Evolutionary conservation across 768 basidiomycete genomes (phyloP).

Genomic region (Suillus clintonianus): DNA sequence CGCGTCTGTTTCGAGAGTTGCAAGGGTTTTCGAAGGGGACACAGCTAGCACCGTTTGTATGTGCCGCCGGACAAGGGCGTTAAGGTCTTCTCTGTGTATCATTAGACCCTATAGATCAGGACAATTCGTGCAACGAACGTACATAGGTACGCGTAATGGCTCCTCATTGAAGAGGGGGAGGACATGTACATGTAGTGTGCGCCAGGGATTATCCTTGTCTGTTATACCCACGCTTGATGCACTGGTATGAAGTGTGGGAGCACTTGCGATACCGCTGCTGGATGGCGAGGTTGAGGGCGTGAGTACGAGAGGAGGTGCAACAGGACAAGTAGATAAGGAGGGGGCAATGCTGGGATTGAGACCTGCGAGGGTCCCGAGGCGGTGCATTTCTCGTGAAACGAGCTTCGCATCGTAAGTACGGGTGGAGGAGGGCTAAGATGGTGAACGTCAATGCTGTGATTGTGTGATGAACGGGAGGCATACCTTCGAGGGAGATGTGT

Average conservation of each 20-base stretch:
- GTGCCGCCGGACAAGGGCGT: constrained; percentile 76
- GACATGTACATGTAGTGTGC: constrained; percentile 80
- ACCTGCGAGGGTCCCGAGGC: constrained; percentile 64
- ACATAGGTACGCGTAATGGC: constrained; percentile 83
- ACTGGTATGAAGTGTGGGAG: constrained; percentile 26
- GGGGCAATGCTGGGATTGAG: constrained; percentile 47
- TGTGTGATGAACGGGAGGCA: constrained; percentile 5
- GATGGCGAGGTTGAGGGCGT: constrained; percentile 43
- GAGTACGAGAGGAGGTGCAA: constrained; percentile 46
- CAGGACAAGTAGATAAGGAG: constrained; percentile 43
- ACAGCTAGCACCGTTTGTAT: constrained; percentile 73
- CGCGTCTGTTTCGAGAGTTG: constrained; percentile 75
- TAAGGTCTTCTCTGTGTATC: constrained; percentile 78
- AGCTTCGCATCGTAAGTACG: constrained; percentile 81
- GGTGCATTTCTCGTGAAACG: constrained; percentile 84
- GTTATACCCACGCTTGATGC: constrained; percentile 35
- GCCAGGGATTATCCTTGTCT: constrained; percentile 74
- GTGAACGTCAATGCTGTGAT: constrained; percentile 9
- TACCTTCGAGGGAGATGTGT: constrained; percentile 38
- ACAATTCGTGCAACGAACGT: constrained; percentile 23
- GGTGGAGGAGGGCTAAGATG: constrained; percentile 51
- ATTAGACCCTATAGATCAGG: constrained; percentile 11
- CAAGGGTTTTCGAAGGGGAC: constrained; percentile 72
- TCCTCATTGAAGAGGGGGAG: constrained; percentile 92
- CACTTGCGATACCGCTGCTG: constrained; percentile 31